Base-by-base conservation (phyloP, 2,329 filamentous ascomycete species). In the Knoxdaviesia capensis region DNA sequence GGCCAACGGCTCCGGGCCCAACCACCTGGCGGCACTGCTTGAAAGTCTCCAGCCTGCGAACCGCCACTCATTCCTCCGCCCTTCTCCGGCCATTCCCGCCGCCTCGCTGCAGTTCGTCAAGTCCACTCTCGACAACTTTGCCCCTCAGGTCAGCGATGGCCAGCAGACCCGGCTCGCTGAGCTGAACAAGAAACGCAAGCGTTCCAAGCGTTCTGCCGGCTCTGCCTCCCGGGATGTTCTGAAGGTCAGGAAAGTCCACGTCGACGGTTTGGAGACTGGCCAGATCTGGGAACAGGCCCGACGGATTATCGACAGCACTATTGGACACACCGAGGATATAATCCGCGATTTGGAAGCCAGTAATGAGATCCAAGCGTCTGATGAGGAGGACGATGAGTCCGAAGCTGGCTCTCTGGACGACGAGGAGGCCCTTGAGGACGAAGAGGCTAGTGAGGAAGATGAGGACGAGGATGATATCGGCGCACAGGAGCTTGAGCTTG, bases 281-380 rank as follows among this genome's bases (percentile, higher is more conserved):
- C 88, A 96, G 59, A 77, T 98, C 37, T 98, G 88, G 82, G 84
- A 94, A 58, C 90, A 98, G 62, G 81, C 85, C 6, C 79, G 77
- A 53, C 75, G 82, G 51, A 84, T 96, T 20, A 77, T 96, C 44
- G 69, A 58, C 8, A 66, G 67, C 39, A 60, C 70, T 7, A 50
- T 74, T 38, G 57, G 61, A 36, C 65, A 71, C 48, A 66, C 68
- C 0, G 59, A 64, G 39, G 56, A 59, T 5, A 53, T 61, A 4
- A 53, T 75, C 10, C 56, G 61, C 40, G 67, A 68, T 48, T 53
- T 76, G 32, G 62, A 70, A 50, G 63, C 65, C 45, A 54, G 50
- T 20, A 53, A 80, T 47, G 72, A 76, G 39, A 48, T 49, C n/a
- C 50, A 47, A 40, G 42, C 6, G 29, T 30, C 10, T 31, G 29